Conservation (phyloP, 805 yeast genomes). For the Suhomyces sp. region DNA sequence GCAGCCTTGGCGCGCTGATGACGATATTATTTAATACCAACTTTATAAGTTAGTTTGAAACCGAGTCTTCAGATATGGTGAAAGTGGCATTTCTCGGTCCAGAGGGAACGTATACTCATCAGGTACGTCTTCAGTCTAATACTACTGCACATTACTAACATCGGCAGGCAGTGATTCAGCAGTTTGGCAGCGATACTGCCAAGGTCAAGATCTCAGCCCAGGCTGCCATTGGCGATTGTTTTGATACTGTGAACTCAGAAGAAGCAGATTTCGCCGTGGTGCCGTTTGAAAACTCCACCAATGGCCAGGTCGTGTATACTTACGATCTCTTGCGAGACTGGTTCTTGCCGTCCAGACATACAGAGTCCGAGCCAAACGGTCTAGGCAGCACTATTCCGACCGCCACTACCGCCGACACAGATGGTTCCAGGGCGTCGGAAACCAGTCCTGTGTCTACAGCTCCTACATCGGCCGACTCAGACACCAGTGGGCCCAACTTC, state of each 20-base stretch:
- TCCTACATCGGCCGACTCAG: background rate
- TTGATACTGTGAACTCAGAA: slow-evolving; percentile 45
- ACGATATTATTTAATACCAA: background rate
- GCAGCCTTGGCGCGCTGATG: background rate
- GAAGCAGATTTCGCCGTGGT: slow-evolving; percentile 69
- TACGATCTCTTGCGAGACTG: slow-evolving; percentile 77
- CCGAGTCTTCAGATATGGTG: background rate
- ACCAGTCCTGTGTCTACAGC: background rate
- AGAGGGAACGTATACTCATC: slow-evolving; percentile 88
- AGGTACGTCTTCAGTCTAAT: slow-evolving; percentile 42
- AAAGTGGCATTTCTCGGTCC: slow-evolving; percentile 85
- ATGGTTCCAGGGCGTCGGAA: background rate
- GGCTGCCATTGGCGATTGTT: slow-evolving; percentile 56
- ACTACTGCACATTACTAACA: background rate
- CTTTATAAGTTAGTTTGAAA: background rate
- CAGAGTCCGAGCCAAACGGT: slow-evolving; percentile 9
- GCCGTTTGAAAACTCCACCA: slow-evolving; percentile 92
- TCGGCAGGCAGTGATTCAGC: slow-evolving; percentile 46
- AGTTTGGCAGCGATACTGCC: slow-evolving; percentile 41
- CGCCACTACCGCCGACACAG: background rate
- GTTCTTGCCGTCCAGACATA: slow-evolving; percentile 30
- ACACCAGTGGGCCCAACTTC: slow-evolving; percentile 27
- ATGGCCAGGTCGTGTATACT: slow-evolving; percentile 87
- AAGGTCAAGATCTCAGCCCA: slow-evolving; percentile 34
- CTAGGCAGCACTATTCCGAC: background rate